A percentile compares a stretch with the other conserved stretches of the same genome.
phyloP scores from a whole-genome alignment of 2,329 filamentous ascomycete genomes.

The Diaporthe nobilis region DNA sequence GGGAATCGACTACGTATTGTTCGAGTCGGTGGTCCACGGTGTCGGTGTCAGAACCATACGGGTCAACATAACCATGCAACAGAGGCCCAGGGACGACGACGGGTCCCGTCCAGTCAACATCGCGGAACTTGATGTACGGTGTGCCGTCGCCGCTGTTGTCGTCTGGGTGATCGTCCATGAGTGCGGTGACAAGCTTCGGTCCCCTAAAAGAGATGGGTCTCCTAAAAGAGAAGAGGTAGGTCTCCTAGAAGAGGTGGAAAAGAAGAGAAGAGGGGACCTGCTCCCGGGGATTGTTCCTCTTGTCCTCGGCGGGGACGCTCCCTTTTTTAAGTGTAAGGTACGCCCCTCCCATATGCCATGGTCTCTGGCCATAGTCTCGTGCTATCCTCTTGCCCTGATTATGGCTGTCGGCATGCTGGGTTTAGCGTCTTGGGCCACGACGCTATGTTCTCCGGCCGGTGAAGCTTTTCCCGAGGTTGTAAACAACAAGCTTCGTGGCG shows the following conservation, averaged over 20 bases:
- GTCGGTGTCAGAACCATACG: too few relatives aligned
- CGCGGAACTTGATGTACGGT: not conserved
- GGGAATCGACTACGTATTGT: not conserved
- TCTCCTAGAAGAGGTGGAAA: not conserved
- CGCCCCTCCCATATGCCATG: not conserved
- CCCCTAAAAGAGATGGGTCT: not conserved
- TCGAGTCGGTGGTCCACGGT: not conserved
- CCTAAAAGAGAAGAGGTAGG: not conserved
- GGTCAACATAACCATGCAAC: not conserved
- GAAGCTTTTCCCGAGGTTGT: not conserved
- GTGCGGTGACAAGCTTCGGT: not conserved
- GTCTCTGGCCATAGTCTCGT: not conserved
- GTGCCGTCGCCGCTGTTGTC: not conserved
- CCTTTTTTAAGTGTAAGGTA: not conserved
- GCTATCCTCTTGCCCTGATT: not conserved
- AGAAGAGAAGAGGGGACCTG: not conserved
- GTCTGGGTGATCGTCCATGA: not conserved
- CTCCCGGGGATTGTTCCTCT: not conserved
- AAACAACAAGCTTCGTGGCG: not conserved
- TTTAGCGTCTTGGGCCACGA: not conserved
- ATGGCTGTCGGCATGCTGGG: not conserved
- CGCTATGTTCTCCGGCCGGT: not conserved
- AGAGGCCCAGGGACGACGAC: not conserved
- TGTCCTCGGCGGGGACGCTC: not conserved
- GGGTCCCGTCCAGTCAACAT: not conserved